Conservation (phyloP, 345 rosid species). For the Stellera chamaejasme region DNA sequence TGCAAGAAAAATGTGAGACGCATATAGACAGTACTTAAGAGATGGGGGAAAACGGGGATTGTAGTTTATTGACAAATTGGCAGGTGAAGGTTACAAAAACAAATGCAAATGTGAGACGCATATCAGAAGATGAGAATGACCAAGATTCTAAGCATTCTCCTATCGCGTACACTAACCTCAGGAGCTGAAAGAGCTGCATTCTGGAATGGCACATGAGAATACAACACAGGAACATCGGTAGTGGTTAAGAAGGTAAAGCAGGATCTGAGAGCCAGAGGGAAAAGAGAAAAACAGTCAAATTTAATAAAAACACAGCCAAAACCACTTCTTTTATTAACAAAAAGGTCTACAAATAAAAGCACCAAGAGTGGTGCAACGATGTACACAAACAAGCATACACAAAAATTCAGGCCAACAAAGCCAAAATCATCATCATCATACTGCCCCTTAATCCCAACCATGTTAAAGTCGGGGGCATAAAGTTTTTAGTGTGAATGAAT, state of each 20-base stretch:
- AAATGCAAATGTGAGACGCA: too few species aligned
- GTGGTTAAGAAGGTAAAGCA: conserved; percentile 54
- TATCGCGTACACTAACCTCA: conserved; percentile 39
- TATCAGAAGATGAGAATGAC: conserved; percentile 1
- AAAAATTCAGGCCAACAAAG: not conserved
- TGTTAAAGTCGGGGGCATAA: too few species aligned
- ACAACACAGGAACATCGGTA: conserved; percentile 70
- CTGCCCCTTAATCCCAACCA: too few species aligned
- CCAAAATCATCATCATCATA: not conserved
- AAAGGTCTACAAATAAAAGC: not conserved
- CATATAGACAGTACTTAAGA: not conserved
- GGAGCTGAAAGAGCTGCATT: conserved; percentile 83
- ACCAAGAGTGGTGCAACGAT: too few species aligned
- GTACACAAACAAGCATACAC: too few species aligned
- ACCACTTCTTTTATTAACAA: not conserved
- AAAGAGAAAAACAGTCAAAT: conserved; percentile 17
- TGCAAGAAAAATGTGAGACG: not conserved
- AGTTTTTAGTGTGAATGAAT: too few species aligned
- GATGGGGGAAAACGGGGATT: too few species aligned
- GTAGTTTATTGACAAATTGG: not conserved
- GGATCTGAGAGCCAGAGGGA: conserved; percentile 39
- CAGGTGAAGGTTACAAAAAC: not conserved
- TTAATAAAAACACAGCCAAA: conserved; percentile 4
- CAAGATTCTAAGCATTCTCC: not conserved
- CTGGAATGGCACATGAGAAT: conserved; percentile 72